Base-by-base conservation (phyloP, 306 rosid species). In the Chamaecrista fasciculata region DNA sequence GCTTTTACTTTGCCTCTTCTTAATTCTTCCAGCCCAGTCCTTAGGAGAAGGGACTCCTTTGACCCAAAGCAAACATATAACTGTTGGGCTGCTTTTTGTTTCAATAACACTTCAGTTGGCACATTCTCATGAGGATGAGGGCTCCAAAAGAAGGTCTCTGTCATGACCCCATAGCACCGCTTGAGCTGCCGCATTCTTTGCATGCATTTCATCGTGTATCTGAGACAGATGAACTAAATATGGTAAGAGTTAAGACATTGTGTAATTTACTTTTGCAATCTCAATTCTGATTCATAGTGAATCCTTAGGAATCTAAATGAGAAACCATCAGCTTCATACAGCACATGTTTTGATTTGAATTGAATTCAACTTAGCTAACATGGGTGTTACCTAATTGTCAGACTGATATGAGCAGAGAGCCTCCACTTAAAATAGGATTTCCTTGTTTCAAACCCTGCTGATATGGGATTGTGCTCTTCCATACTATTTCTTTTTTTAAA, bases 121-220 rank as follows among this genome's bases (percentile, higher is more conserved):
- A 91, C 78, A 78, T 94, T 68, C 80, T 91, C 63, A 94, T 94
- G 99, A 86, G 99, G 78, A 88, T 94, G 97, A 82, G 48, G 80
- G 82, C 78, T 83, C 96, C 99, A 42, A 87, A 80, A 82, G 85
- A 86, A 43, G 95, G 91, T 33, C 18, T 86, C 9, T 94, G 92
- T n/a, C n/a, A n/a, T 36, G 95, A 88, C 37, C 96, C 97, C 47
- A 81, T 94, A 82, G 84, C 99, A 4, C 99, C 99, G 44, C 95
- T 91, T 67, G 99, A 94, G 56, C 84, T 94, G 42, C 99, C 99
- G 19, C 96, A 87, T 77, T 94, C 97, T 67, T 75, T 94, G 78
- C 97, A 94, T 68, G 95, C 97, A 71, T 85, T 91, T 69, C 89
- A 76, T 26, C 92, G 97, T 69, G 91, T 87, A 55, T 84, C 89